Percentiles rank a stretch among this genome's conserved stretches.
These are phyloP conservation scores for Coniochaeta sp. DNA, from an alignment of 2,329 filamentous ascomycete species.

Conservation along the genomic window DNA sequence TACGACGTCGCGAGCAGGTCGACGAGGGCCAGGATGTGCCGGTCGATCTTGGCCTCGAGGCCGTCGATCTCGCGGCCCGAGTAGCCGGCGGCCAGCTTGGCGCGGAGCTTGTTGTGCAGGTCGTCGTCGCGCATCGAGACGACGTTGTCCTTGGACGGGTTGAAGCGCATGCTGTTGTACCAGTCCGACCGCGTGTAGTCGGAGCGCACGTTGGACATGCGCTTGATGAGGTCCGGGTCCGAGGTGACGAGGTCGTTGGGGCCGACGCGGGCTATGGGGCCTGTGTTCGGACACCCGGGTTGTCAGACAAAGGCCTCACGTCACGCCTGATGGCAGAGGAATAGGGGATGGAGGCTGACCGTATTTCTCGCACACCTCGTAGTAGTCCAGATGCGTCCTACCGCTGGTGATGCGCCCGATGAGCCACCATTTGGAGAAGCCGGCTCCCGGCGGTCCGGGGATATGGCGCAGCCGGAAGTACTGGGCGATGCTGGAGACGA, in stretches of 20 bases:
- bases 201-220: constrained; percentile 5
- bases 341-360: constrained; percentile 14
- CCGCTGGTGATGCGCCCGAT: constrained; percentile 22
- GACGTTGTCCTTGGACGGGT: constrained; percentile 9
- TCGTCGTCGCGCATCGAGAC: constrained; percentile 7
- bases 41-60: constrained; percentile 1
- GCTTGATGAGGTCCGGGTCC: constrained; percentile 8
- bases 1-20: neutral
- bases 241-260: constrained; percentile 7
- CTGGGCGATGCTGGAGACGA: neutral
- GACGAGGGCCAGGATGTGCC: neutral
- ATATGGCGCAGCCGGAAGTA: constrained; percentile 29
- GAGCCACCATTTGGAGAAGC: constrained; percentile 33
- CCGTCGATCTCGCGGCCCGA: constrained; percentile 1
- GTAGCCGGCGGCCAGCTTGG: constrained; percentile 9
- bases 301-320: neutral
- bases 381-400: constrained; percentile 25
- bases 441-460: constrained; percentile 28
- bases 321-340: neutral
- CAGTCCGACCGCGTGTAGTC: constrained; percentile 6
- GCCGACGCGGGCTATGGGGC: constrained; percentile 6
- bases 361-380: constrained; percentile 25
- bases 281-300: neutral
- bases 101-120: constrained; percentile 9
- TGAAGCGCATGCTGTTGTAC: constrained; percentile 8